phyloP scores from a whole-genome alignment of 768 basidiomycete genomes.

The Glaciozyma antarctica region DNA sequence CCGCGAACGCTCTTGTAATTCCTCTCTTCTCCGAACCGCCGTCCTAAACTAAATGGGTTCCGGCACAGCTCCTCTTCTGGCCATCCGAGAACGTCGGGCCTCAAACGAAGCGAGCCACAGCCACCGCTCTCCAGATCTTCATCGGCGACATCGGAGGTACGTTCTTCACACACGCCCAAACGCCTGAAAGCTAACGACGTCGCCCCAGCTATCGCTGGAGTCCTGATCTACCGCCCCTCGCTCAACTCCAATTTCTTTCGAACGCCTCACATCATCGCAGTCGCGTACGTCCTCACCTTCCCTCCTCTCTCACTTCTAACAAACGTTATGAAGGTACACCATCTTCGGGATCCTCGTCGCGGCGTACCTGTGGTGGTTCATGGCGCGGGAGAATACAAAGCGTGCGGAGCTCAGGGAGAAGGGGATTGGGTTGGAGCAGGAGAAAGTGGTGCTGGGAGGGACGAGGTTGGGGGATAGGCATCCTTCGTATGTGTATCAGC shows the following conservation, averaged over 20 bases:
- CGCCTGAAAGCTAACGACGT: no score
- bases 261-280: conserved; percentile 15
- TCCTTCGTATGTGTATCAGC: neutral
- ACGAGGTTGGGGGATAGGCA: neutral
- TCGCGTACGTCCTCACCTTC: conserved; percentile 4
- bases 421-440: neutral
- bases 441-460: neutral
- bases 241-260: conserved; percentile 22
- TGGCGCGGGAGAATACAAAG: neutral
- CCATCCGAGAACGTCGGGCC: conserved; percentile 60
- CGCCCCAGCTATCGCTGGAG: neutral
- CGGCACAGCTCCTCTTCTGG: conserved; percentile 42
- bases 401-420: neutral
- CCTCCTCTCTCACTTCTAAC: no score
- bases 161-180: no score
- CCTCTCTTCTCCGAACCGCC: neutral
- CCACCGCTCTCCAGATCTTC: conserved; percentile 56
- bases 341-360: conserved; percentile 17
- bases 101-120: conserved; percentile 57
- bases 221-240: conserved; percentile 15
- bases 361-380: neutral
- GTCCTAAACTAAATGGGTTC: neutral
- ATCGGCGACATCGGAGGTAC: conserved; percentile 23
- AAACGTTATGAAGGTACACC: no score
- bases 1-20: conserved; percentile 10